Evolutionary conservation across 345 rosid species (phyloP), one percentile per base, ranked within the genome.

Genomic region (Camelina neglecta): DNA sequence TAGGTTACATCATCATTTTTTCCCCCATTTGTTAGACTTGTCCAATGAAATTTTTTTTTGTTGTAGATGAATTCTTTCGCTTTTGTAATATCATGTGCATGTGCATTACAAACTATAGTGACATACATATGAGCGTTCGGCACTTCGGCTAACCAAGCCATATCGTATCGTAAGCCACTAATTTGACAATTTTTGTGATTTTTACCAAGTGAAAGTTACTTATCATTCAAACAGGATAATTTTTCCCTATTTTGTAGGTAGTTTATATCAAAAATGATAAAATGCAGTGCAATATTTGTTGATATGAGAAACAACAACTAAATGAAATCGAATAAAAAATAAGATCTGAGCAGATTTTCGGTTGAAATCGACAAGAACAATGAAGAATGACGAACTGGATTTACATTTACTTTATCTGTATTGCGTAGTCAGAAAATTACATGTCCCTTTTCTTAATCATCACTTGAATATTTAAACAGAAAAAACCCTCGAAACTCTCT

Each of bases 1-100:
- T 26, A 41, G 24, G 16, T 55, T 57, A 18, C 20, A 71, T 71
- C 35, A 56, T 41, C 48, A 7, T 39, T 45, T 10, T 12, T 42
- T 26, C 5, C 13, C 13, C 38, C 38, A 9, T 45, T 1, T 51
- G 12, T 35, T 49, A 6, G 13, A 15, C 23, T 53, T 53, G 38
- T 10, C 60, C 31, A 23, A 21, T 38, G 9, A 13, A 18, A 2
- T 21, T 38, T 54, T 54, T 38, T 39, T 54, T 15, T 10, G 38
- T 38, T 39, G 72, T 54, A 10, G 55, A n/a, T 49, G 11, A 38
- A 42, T 55, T 69, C 26, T n/a, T 54, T 35, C 20, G 31, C 3
- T 66, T 67, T 39, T 54, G 50, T 53, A 5, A 23, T 38, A 67
- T 15, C 26, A 36, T 21, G 21, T 20, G 35, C 60, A 51, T 51